Percentiles rank a stretch among this genome's conserved stretches.
phyloP scores from a whole-genome alignment of 164 flowering plant species.

The Chloranthus sessilifolius region DNA sequence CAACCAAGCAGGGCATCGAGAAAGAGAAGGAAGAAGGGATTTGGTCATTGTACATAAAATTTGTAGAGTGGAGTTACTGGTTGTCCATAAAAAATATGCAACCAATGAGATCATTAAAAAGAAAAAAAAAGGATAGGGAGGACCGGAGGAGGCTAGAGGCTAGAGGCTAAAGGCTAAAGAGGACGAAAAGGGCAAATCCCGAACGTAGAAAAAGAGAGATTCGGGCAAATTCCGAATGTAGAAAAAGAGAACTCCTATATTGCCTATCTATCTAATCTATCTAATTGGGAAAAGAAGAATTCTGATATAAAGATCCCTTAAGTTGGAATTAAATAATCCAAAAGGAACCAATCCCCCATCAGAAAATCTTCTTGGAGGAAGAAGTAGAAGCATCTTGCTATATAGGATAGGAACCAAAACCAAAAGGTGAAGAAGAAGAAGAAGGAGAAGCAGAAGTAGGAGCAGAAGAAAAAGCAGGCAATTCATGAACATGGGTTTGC shows the following conservation, averaged over 20 bases:
- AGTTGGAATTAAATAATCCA: too few relatives aligned
- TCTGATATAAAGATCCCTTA: too few relatives aligned
- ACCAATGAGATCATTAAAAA: constrained; percentile 6
- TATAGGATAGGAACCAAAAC: too few relatives aligned
- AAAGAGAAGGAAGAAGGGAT: background rate
- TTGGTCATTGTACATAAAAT: too few relatives aligned
- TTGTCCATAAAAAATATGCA: constrained; percentile 19
- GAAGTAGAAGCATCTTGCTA: constrained; percentile 20
- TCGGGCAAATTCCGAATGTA: background rate
- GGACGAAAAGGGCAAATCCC: too few relatives aligned
- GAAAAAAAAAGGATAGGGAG: background rate
- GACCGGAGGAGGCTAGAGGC: background rate
- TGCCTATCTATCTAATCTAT: too few relatives aligned
- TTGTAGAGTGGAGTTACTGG: constrained; percentile 8
- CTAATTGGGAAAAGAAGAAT: too few relatives aligned
- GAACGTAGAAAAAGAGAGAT: constrained; percentile 1
- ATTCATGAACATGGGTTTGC: constrained; percentile 11
- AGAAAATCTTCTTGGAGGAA: constrained; percentile 19
- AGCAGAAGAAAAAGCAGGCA: constrained; percentile 5
- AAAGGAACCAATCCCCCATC: too few relatives aligned
- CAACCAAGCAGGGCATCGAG: background rate
- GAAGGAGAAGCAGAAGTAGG: constrained; percentile 18
- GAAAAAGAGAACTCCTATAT: background rate
- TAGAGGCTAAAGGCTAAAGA: too few relatives aligned
- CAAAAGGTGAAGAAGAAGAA: too few relatives aligned